phyloP scores from a whole-genome alignment of 257 asterid species.

The Rehmannia glutinosa region DNA sequence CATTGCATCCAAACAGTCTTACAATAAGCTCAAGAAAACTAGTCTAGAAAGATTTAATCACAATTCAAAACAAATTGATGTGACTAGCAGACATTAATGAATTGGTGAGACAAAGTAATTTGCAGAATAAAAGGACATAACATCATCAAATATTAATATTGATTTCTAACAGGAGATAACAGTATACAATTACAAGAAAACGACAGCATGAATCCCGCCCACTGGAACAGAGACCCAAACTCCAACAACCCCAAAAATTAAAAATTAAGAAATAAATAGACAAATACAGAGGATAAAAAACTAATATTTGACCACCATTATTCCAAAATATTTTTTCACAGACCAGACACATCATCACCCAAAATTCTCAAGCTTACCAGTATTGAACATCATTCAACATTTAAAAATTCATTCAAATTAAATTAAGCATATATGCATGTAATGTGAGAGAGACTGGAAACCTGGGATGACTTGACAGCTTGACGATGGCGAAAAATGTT shows the following conservation, averaged over 20 bases:
- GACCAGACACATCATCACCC: background rate
- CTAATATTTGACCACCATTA: background rate
- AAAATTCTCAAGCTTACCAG: background rate
- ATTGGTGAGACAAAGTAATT: background rate
- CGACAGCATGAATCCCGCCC: background rate
- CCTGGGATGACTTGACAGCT: conserved; percentile 79
- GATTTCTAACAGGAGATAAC: background rate
- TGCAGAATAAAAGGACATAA: background rate
- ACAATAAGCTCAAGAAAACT: background rate
- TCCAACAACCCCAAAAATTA: too few relatives aligned
- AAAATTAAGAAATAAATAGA: too few relatives aligned
- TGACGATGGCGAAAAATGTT: conserved; percentile 72
- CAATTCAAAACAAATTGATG: background rate
- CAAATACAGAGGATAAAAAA: too few relatives aligned
- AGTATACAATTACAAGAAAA: background rate
- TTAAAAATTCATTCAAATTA: too few relatives aligned
- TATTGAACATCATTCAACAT: too few relatives aligned
- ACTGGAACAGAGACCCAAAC: background rate
- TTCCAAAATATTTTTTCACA: background rate
- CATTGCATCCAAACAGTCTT: background rate
- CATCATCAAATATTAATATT: background rate
- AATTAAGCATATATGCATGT: too few relatives aligned
- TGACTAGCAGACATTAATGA: background rate
- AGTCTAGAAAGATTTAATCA: background rate
- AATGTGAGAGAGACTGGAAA: too few relatives aligned